Evolutionary conservation across 2,329 filamentous ascomycete genomes (phyloP), one percentile per base, ranked within the genome.

Genomic region (Phoma herbarum): DNA sequence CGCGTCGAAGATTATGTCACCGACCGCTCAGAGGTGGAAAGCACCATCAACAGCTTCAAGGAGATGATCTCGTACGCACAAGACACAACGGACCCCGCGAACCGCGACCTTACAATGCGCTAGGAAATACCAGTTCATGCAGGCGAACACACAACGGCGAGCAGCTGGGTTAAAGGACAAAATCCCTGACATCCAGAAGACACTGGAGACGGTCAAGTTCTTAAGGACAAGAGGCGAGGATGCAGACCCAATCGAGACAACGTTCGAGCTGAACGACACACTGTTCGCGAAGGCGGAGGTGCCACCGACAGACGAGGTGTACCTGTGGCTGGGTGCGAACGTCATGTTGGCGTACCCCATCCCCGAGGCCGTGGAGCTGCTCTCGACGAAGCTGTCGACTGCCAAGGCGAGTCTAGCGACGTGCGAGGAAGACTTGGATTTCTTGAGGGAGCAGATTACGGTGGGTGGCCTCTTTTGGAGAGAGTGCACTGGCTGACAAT

Each of bases 121-220:
- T 56, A 96, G 93, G 69, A 99, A 99, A 85, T 99, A 99, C 82
- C 95, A 98, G 78, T 99, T 98, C 81, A 99, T 99, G 95, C 93
- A 98, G 81, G 84, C 90, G 75, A 98, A 97, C 78, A 91, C 95
- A 59, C 90, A 96, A 77, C 86, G 92, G 63, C 87, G 95, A 46
- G 89, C 91, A 52, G 83, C 85, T 4, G 93, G 93, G 2, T 82
- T 99, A 55, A 91, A 89, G 73, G 93, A 97, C 74, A 99, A 98
- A 82, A 93, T 99, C 66, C 95, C 95, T 0, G 95, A 99, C 76
- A 98, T 99, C 65, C 89, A 92, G 72, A 97, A 97, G 83, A 98
- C 95, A 0, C 80, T 98, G 59, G 94, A 98, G 60, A 95, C 92
- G 18, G 94, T 98, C 49, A 85, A 83, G 57, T 98, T 98, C 72